Evolutionary conservation across 164 flowering plant species (phyloP).

Genomic region (Euptelea pleiosperma): DNA sequence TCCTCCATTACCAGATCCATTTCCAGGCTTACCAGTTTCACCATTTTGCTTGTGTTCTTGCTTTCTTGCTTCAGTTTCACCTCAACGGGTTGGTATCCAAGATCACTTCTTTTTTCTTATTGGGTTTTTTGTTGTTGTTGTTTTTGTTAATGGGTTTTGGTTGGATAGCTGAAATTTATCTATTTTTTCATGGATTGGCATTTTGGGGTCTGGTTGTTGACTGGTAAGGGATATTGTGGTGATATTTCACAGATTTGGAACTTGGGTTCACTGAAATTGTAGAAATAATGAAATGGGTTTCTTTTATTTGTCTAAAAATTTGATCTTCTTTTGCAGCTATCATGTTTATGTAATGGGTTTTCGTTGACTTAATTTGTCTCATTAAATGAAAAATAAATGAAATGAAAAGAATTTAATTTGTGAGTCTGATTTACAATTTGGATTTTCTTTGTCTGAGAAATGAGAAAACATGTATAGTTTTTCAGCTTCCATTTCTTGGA

Average conservation of each 20-base stretch:
- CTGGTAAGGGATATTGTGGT: too few species aligned
- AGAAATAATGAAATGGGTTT: neutral
- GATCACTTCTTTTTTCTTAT: neutral
- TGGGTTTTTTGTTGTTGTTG: neutral
- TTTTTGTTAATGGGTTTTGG: constrained; percentile 15
- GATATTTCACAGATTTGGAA: too few species aligned
- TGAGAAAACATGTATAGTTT: too few species aligned
- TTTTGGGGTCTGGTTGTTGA: too few species aligned
- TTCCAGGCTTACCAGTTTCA: constrained; percentile 9
- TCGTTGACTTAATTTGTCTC: too few species aligned
- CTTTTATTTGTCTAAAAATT: neutral
- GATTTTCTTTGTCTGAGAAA: too few species aligned
- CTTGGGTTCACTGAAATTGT: neutral
- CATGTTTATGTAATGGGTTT: neutral
- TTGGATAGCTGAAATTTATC: constrained; percentile 7
- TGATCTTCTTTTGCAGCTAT: neutral
- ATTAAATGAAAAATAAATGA: too few species aligned
- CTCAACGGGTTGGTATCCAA: constrained; percentile 22
- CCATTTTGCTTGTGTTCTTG: constrained; percentile 21
- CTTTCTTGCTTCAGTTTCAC: constrained; percentile 24
- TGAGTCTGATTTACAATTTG: too few species aligned
- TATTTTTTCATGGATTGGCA: constrained; percentile 5
- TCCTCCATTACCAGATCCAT: constrained; percentile 5
- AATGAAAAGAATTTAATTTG: too few species aligned
- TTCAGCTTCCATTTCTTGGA: too few species aligned